Base-by-base conservation (phyloP, 352 stramenopile genomes). In the Pythium oligandrum region DNA sequence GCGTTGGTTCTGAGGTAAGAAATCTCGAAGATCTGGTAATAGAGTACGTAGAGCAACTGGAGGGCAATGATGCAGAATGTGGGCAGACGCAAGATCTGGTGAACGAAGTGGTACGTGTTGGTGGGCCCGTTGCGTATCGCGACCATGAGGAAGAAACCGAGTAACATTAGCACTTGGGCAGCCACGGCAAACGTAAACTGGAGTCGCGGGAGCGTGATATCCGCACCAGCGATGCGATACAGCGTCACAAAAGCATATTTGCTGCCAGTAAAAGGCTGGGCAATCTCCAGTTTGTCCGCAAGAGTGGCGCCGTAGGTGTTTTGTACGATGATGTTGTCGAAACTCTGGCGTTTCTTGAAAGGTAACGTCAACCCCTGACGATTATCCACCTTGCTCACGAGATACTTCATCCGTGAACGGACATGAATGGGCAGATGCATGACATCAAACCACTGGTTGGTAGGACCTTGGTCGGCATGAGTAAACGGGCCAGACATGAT, bases 1-100 rank as follows among this genome's bases (percentile, higher is more conserved):
- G 38, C 50, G 46, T 70, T 67, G n/a, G 6, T 62, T 26, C 51
- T 51, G 0, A 69, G 10, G 40, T 67, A 75, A 12, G 59, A 57
- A 12, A 71, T 70, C 46, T 61, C 62, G 48, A 72, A 71, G 39
- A 75, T 70, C 51, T 75, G 67, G 51, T 67, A 75, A 60, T 75
- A 75, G 40, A 71, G 39, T 47, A 75, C 63, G 55, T 72, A 75
- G 6, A 75, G 38, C 17, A 75, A 39, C 39, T 75, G 56, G 7
- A 71, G 46, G 12, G 63, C 62, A 17, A 75, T 71, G 60, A 75
- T 70, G 47, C 43, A 67, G 49, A 72, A 72, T 30, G 60, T 70
- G 26, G 67, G 63, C 10, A 75, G 57, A 26, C 67, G 56, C 8
- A 75, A 38, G 8, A 71, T 37, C 49, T 75, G 67, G 3, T 69